Percentiles rank a stretch among this genome's conserved stretches.
These are phyloP conservation scores for Erythrobasidium hasegawianum DNA, from an alignment of 1,284 basidiomycete species.

Conservation along the genomic window DNA sequence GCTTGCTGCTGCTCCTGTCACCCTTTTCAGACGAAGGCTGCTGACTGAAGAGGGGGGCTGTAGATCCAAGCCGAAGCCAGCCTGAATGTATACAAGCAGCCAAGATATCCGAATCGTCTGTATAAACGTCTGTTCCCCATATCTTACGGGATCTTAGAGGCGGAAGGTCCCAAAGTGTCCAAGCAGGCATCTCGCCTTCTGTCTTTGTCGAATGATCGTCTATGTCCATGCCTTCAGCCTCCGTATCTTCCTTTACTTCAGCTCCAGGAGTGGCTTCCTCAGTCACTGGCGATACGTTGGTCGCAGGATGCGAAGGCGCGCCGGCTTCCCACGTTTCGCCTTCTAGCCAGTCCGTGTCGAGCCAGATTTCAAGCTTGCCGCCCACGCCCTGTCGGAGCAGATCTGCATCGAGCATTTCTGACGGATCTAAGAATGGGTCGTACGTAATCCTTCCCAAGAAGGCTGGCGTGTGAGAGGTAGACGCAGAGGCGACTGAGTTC, in stretches of 20 bases:
- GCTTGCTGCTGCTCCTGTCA: background rate
- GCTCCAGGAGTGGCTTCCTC: no score
- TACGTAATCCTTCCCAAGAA: conserved; percentile 41
- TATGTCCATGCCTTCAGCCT: conserved; percentile 14
- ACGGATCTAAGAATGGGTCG: conserved; percentile 39
- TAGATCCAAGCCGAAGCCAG: conserved; percentile 51
- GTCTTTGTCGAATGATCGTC: background rate
- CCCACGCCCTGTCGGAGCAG: conserved; percentile 37
- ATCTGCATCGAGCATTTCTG: conserved; percentile 39
- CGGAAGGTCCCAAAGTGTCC: conserved; percentile 42
- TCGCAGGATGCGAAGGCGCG: conserved; percentile 21
- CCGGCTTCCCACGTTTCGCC: conserved; percentile 24
- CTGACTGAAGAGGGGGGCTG: conserved; percentile 16
- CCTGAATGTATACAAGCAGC: conserved; percentile 56
- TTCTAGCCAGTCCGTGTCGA: conserved; percentile 38
- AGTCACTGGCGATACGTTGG: conserved; percentile 14
- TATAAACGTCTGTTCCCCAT: conserved; percentile 60
- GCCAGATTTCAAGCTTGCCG: conserved; percentile 38
- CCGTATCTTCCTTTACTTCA: background rate
- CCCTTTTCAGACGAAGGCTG: background rate
- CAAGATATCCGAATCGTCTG: conserved; percentile 58
- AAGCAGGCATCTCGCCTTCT: background rate
- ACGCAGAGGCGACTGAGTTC: background rate
- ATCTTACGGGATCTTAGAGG: conserved; percentile 48
- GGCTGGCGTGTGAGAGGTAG: conserved; percentile 1